Evolutionary conservation across 1,139 yeast genomes (phyloP).

Genomic region (Scheffersomyces stambukii): DNA sequence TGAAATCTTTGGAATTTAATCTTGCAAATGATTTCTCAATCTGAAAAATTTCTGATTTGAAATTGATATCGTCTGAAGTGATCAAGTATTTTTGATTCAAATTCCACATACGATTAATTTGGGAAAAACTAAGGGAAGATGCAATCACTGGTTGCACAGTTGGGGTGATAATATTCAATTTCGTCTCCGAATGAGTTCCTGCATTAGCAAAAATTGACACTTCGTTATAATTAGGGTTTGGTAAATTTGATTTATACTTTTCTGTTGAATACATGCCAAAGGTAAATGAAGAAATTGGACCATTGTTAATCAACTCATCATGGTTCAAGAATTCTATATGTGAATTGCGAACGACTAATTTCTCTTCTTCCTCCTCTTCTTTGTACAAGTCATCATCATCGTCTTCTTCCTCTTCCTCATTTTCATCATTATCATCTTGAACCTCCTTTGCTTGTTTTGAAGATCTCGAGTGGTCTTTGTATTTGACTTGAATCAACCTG

Average conservation of each 20-base stretch:
- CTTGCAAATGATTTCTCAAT: slow-evolving; percentile 66
- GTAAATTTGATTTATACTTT: slow-evolving; percentile 52
- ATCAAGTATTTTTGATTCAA: slow-evolving; percentile 54
- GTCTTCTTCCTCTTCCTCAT: slow-evolving; percentile 17
- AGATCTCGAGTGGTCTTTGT: slow-evolving; percentile 15
- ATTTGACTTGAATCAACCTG: slow-evolving; percentile 29
- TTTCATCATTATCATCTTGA: slow-evolving; percentile 11
- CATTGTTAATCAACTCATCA: slow-evolving; percentile 62
- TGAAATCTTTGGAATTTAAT: slow-evolving; percentile 59
- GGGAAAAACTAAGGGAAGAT: slow-evolving; percentile 69
- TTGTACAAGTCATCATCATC: slow-evolving; percentile 27
- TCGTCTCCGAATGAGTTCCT: slow-evolving; percentile 57
- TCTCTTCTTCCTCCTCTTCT: slow-evolving; percentile 34
- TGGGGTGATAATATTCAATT: slow-evolving; percentile 59
- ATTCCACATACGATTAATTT: slow-evolving; percentile 76
- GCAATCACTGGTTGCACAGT: slow-evolving; percentile 62
- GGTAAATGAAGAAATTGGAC: slow-evolving; percentile 72
- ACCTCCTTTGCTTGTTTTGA: slow-evolving; percentile 7
- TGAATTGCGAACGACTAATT: slow-evolving; percentile 22
- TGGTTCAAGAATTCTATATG: slow-evolving; percentile 37
- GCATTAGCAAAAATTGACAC: slow-evolving; percentile 66
- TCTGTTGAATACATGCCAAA: slow-evolving; percentile 60
- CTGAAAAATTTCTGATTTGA: slow-evolving; percentile 69
- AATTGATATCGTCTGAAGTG: slow-evolving; percentile 65
- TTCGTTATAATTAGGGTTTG: slow-evolving; percentile 65